phyloP scores from a whole-genome alignment of 2,329 filamentous ascomycete genomes.

The Sclerotinia glacialis region DNA sequence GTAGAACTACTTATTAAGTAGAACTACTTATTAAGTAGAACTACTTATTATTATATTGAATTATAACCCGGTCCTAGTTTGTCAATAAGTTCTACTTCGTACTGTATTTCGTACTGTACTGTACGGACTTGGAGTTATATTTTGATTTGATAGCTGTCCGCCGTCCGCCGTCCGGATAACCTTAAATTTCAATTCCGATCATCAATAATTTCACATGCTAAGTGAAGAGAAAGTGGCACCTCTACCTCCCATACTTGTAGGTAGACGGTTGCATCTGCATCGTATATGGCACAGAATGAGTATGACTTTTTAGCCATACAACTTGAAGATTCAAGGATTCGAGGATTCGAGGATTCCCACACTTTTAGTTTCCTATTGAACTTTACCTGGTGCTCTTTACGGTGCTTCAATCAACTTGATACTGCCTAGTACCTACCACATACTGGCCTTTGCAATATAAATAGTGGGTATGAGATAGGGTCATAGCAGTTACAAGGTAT shows the following conservation, averaged over 20 bases:
- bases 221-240: not conserved
- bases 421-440: not conserved
- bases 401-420: constrained; percentile 13
- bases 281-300: constrained; percentile 5
- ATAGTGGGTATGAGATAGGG: not conserved
- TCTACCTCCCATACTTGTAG: not conserved
- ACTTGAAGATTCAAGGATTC: not conserved
- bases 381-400: not conserved
- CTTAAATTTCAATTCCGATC: not conserved
- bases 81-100: too few species aligned
- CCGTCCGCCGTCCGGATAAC: too few species aligned
- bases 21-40: too few species aligned
- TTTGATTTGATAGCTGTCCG: too few species aligned
- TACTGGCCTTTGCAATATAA: not conserved
- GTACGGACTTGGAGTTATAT: too few species aligned
- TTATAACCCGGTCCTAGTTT: too few species aligned
- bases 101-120: too few species aligned
- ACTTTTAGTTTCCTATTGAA: not conserved
- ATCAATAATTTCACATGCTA: not conserved
- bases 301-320: not conserved
- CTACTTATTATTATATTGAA: too few species aligned
- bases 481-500: not conserved
- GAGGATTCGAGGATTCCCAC: not conserved
- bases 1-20: too few species aligned
- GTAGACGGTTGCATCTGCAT: constrained; percentile 1